Base-by-base conservation (phyloP, 2,329 filamentous ascomycete genomes). In the Venturia pyrina region DNA sequence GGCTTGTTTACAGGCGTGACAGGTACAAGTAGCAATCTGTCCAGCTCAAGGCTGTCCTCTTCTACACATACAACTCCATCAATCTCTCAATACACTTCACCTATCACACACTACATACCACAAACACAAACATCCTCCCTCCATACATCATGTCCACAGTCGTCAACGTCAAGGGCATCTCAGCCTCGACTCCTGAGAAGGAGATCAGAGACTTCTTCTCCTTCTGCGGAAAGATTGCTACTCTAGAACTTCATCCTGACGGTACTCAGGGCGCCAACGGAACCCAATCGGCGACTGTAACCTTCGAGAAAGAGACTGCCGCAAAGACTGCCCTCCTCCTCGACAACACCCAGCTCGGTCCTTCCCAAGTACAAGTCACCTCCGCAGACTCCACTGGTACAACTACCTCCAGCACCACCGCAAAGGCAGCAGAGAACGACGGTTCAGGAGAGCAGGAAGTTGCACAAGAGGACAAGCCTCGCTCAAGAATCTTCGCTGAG, bases 201-300 rank as follows among this genome's bases (percentile, higher is more conserved):
- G 92, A 98, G 79, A 87, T 99, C 72, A 87, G 87, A 74, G 93
- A 96, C 75, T 99, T 99, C 84, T 99, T 99, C 83, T 95, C 89
- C 82, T 98, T 98, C 78, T 88, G 85, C 76, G 95, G 95, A 77
- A 98, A 97, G 83, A 96, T 99, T 77, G 87, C 86, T 70, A 84
- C 85, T 72, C 84, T 99, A 76, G 87, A 91, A 67, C 85, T 97
- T 73, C 90, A 87, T 37, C 81, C 81, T 34, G 76, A 76, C 53
- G 78, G 78, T 48, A 48, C 28, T 1, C 48, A 53, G 13, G 48
- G 48, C 10, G 21, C 48, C 7, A 53, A 43, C 4, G 65, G 65
- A 48, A 82, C 85, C 70, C 91, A 97, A 80, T 87, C 87, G 62
- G 95, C 95, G 66, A 90, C 88, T n/a, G 93, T 99, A 69, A 93